Evolutionary conservation across 192 early-diverging fungal species (phyloP), one percentile per base, ranked within the genome.

Genomic region (Glomus cerebriforme): DNA sequence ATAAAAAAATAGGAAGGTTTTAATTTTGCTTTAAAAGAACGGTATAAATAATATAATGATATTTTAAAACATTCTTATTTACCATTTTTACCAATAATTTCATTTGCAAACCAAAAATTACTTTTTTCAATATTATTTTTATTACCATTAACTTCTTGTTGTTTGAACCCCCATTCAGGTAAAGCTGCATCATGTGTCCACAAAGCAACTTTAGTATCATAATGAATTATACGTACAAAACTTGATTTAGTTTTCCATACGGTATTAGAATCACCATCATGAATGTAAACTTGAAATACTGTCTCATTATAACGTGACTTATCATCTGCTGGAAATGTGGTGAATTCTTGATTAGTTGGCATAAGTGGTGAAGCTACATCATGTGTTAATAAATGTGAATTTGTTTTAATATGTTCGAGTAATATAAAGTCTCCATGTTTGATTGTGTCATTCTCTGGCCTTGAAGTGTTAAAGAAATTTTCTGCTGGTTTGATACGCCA

Each of bases 81-180:
- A 91, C 93, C 89, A 81, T 92, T 88, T 80, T 86, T 93, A 75
- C 92, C 93, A 32, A 86, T 79, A 66, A 99, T 92, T 22, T 91
- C 87, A 29, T 95, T 88, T n/a, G 93, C 87, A 63, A 88, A 84
- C 96, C 96, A 99, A 58, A 87, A 69, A 79, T 94, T 95, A 62
- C 82, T 81, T 72, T 88, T 86, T 80, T 96, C 94, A 59, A 87
- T 73, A 78, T 86, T 78, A 29, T 94, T 95, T 81, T 96, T 94
- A 87, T 97, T 97, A 9, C 97, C 97, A 81, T 97, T 98, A 45
- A 98, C 88, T 79, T 99, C 96, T 65, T 94, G 87, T 83, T 95
- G 95, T 59, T 81, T 85, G 82, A 92, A 95, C 7, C 90, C 97
- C 97, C 97, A 99, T 6, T 91, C 91, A 22, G 97, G 97, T 26